Conservation (phyloP, 495 filamentous ascomycete species). For the Aspergillus saccharolyticus region DNA sequence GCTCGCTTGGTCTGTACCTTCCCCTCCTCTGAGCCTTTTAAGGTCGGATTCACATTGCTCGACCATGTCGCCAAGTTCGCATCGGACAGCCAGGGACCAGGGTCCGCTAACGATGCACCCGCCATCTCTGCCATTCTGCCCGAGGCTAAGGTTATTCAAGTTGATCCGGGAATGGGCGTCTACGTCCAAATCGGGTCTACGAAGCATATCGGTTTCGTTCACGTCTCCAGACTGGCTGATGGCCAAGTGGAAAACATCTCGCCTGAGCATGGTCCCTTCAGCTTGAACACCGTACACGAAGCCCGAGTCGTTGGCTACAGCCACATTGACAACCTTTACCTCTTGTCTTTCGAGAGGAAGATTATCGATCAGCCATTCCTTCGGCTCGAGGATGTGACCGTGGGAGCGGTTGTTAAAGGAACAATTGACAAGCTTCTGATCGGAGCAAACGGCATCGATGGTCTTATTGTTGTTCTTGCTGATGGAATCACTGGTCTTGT, state of each 20-base stretch:
- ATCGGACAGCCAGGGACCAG: slow-evolving; percentile 39
- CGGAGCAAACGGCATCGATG: slow-evolving; percentile 65
- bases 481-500: slow-evolving; percentile 85
- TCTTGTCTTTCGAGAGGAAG: slow-evolving; percentile 76
- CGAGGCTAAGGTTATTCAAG: slow-evolving; percentile 67
- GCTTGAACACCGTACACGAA: slow-evolving; percentile 68
- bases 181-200: slow-evolving; percentile 75
- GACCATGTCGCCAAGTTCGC: slow-evolving; percentile 72
- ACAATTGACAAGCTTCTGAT: slow-evolving; percentile 79
- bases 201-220: slow-evolving; percentile 76
- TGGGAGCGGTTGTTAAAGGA: slow-evolving; percentile 78
- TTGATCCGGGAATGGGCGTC: slow-evolving; percentile 71
- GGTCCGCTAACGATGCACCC: slow-evolving; percentile 50
- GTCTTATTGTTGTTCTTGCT: slow-evolving; percentile 74
- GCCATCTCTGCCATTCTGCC: slow-evolving; percentile 72
- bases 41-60: slow-evolving; percentile 79
- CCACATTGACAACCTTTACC: slow-evolving; percentile 74
- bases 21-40: slow-evolving; percentile 68
- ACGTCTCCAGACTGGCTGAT: slow-evolving; percentile 87
- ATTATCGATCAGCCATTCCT: slow-evolving; percentile 85
- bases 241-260: slow-evolving; percentile 77
- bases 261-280: slow-evolving; percentile 68
- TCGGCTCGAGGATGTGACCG: slow-evolving; percentile 76
- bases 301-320: slow-evolving; percentile 85
- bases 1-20: slow-evolving; percentile 82